These are phyloP conservation scores for Suhomyces atakaporum DNA, from an alignment of 1,139 yeast genomes.

Conservation along the genomic window DNA sequence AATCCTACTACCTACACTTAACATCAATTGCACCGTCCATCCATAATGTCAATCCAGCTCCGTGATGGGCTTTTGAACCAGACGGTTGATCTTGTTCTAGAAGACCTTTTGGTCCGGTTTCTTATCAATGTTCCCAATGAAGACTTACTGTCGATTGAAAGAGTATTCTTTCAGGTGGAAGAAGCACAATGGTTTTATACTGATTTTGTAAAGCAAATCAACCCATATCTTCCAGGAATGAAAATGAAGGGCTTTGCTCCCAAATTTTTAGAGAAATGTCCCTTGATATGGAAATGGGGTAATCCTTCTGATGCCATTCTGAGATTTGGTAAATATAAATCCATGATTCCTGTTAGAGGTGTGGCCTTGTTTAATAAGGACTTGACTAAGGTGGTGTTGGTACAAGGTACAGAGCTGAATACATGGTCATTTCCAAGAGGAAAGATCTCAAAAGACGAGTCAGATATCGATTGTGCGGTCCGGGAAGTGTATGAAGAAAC, in stretches of 20 bases:
- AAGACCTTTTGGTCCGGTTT: conserved; percentile 86
- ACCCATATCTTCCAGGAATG: conserved; percentile 76
- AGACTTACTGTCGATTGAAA: conserved; percentile 80
- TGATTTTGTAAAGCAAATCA: conserved; percentile 75
- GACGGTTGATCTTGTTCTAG: conserved; percentile 75
- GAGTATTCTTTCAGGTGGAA: conserved; percentile 92
- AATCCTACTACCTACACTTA: not conserved
- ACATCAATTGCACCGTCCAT: conserved; percentile 6
- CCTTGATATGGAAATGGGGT: conserved; percentile 85
- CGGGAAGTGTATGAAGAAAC: conserved; percentile 95
- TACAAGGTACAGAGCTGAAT: conserved; percentile 81
- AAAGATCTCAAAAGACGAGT: conserved; percentile 90
- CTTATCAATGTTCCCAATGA: conserved; percentile 90
- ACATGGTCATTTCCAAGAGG: conserved; percentile 98
- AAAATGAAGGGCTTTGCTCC: conserved; percentile 81
- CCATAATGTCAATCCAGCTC: conserved; percentile 53
- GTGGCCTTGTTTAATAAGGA: conserved; percentile 81
- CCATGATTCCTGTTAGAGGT: conserved; percentile 93
- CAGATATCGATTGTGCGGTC: conserved; percentile 88
- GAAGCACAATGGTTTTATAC: conserved; percentile 98
- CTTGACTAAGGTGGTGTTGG: conserved; percentile 71
- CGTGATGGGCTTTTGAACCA: conserved; percentile 57
- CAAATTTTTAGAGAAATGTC: conserved; percentile 73
- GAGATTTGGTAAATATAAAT: conserved; percentile 81
- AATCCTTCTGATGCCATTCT: conserved; percentile 73